Conservation (phyloP, 805 yeast species). For the Barnettozyma wickerhamii region DNA sequence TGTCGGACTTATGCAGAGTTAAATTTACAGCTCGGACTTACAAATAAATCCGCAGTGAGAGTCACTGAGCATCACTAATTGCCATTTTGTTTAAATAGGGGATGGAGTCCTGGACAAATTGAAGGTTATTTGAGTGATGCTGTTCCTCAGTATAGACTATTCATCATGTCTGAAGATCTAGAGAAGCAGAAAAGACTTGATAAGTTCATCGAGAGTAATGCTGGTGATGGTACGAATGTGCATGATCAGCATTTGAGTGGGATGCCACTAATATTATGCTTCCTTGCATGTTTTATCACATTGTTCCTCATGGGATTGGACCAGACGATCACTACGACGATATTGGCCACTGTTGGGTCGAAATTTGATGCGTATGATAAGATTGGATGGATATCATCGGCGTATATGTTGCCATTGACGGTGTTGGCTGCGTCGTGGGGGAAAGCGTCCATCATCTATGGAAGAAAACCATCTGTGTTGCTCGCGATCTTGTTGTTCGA, state of each 20-base stretch:
- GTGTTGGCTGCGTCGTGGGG: conserved; percentile 56
- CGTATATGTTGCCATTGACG: conserved; percentile 51
- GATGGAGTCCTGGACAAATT: too few relatives aligned
- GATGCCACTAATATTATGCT: conserved; percentile 7
- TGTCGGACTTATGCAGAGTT: too few relatives aligned
- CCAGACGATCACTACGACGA: conserved; percentile 53
- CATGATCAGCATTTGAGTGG: conserved; percentile 19
- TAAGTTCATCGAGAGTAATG: conserved; percentile 20
- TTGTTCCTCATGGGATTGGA: conserved; percentile 44
- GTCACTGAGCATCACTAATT: too few relatives aligned
- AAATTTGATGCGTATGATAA: conserved; percentile 46
- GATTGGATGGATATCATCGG: conserved; percentile 57
- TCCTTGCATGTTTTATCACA: conserved; percentile 23
- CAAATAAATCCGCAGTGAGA: neutral
- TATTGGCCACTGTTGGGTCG: conserved; percentile 44
- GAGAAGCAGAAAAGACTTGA: neutral
- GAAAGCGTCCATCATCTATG: conserved; percentile 49
- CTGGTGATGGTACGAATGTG: conserved; percentile 23
- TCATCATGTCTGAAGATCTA: conserved; percentile 2
- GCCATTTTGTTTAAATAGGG: too few relatives aligned
- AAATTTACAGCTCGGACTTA: neutral
- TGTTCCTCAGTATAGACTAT: neutral
- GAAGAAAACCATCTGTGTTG: conserved; percentile 48
- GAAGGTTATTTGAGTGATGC: too few relatives aligned
- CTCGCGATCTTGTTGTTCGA: conserved; percentile 32